Evolutionary conservation across 2,329 filamentous ascomycete species (phyloP), one percentile per base, ranked within the genome.

Genomic region (Penicillium brasilianum): DNA sequence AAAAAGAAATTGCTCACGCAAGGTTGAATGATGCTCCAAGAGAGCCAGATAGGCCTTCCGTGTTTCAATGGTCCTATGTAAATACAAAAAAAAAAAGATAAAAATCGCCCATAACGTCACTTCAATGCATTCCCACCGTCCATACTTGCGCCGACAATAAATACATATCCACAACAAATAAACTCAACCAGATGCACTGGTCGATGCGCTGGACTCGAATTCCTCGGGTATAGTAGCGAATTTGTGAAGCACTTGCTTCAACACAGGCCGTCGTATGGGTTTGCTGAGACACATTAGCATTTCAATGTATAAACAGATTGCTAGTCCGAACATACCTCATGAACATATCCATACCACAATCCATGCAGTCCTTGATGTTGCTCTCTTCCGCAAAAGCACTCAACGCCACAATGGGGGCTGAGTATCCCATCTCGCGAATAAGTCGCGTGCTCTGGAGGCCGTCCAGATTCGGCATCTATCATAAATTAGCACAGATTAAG

Each of bases 341-440:
- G 76, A 97, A 97, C 79, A 93, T 92, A 71, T 97, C 87, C 93
- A 97, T 97, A 58, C 93, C 93, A 1, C 89, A 92, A 61, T 94
- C 92, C 75, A 95, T 90, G 75, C 91, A 91, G 73, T 93, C 90
- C 76, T 89, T 90, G 48, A 93, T 87, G 70, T 97, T 97, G 76
- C 88, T 92, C 74, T 96, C 93, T 72, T 97, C 93, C 0, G 91
- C 88, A 71, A 96, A 97, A 2, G 93, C 93, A 11, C 93, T 96
- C 48, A 97, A 80, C 0, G 93, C 93, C 14, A 97, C 92, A 63
- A 97, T 97, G 0, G 93, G 93, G 1, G 90, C 90, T 11, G 85
- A 88, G 77, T 95, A 97, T 1, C 93, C 93, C 81, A 94, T 90
- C 73, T 92, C 83, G 7, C 93, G 87, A 69, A 97, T 97, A 36